Percentiles rank a stretch among this genome's conserved stretches.
Evolutionary conservation across 805 yeast species (phyloP).

Genomic region (Scheffersomyces amazonensis): DNA sequence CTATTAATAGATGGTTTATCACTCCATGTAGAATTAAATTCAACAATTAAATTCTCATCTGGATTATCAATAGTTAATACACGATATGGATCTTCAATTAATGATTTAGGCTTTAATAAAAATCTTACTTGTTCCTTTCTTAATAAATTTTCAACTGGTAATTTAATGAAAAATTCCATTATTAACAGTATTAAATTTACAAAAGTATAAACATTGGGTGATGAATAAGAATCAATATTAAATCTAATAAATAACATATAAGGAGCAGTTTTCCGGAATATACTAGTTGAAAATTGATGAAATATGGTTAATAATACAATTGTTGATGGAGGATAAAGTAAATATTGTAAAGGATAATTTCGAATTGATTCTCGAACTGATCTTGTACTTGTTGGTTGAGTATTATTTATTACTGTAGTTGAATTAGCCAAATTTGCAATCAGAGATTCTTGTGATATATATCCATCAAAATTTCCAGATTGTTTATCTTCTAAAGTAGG

Average conservation of each 20-base stretch:
- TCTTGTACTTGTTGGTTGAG: slow-evolving; percentile 35
- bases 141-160: slow-evolving; percentile 85
- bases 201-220: slow-evolving; percentile 59
- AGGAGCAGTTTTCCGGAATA: slow-evolving; percentile 67
- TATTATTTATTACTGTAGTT: neutral
- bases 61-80: slow-evolving; percentile 44
- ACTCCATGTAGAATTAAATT: slow-evolving; percentile 28
- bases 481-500: slow-evolving; percentile 9
- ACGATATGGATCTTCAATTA: slow-evolving; percentile 30
- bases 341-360: slow-evolving; percentile 51
- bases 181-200: slow-evolving; percentile 60
- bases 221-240: slow-evolving; percentile 64
- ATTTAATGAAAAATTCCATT: slow-evolving; percentile 65
- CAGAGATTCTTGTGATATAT: neutral
- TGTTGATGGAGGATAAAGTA: slow-evolving; percentile 54
- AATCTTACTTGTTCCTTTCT: slow-evolving; percentile 79
- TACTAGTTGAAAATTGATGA: slow-evolving; percentile 56
- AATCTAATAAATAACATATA: slow-evolving; percentile 55
- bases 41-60: slow-evolving; percentile 54
- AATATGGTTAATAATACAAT: slow-evolving; percentile 49
- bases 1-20: slow-evolving; percentile 9
- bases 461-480: neutral
- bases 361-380: slow-evolving; percentile 71
- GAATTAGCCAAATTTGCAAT: neutral
- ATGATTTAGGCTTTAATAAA: slow-evolving; percentile 43